A percentile compares a stretch with the other conserved stretches of the same genome.
Evolutionary conservation across 495 filamentous ascomycete genomes (phyloP).

Genomic region (Penicillium coprophilum): DNA sequence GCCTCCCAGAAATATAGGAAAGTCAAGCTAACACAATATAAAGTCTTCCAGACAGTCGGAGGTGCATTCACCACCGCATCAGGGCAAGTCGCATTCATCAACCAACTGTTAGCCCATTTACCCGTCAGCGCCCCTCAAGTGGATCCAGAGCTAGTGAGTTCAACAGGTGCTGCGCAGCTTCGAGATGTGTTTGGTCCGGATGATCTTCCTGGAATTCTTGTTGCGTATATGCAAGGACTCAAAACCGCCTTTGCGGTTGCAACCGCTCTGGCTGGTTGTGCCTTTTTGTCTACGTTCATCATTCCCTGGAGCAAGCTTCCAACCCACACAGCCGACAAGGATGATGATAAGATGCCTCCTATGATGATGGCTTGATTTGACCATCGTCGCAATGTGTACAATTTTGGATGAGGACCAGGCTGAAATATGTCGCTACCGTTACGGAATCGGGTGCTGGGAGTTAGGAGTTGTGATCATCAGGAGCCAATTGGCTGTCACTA

Average conservation of each 20-base stretch:
- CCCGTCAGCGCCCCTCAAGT: background rate
- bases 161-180: background rate
- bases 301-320: too few species aligned
- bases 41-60: conserved; percentile 43
- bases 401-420: too few species aligned
- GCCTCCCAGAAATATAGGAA: background rate
- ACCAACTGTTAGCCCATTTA: conserved; percentile 20
- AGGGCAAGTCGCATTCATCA: conserved; percentile 45
- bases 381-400: too few species aligned
- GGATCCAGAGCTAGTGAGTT: background rate
- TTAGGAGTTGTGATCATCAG: too few species aligned
- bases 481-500: too few species aligned
- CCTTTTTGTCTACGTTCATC: background rate
- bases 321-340: too few species aligned
- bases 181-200: background rate
- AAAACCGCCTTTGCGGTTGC: background rate
- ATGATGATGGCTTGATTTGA: too few species aligned
- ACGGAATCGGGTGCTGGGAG: too few species aligned
- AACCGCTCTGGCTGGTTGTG: background rate
- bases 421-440: too few species aligned
- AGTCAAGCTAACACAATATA: too few species aligned
- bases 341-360: too few species aligned
- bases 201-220: background rate
- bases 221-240: background rate
- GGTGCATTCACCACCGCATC: conserved; percentile 43